These are phyloP conservation scores for Bipolaris sorokiniana DNA, from an alignment of 2,329 filamentous ascomycete species.

Conservation along the genomic window DNA sequence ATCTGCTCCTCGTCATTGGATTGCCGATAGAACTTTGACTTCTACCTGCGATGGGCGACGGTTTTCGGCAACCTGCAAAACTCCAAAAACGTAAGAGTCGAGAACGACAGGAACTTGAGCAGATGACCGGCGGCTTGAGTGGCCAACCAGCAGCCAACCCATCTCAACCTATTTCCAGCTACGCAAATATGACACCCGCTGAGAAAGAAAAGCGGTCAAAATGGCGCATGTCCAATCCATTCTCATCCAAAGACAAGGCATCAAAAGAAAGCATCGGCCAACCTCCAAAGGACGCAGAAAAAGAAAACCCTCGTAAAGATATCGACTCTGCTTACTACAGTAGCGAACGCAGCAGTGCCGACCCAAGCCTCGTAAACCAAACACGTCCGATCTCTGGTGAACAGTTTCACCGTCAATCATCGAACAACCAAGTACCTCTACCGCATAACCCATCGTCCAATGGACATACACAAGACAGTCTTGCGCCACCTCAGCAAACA, in stretches of 20 bases:
- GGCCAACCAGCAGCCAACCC: constrained; percentile 26
- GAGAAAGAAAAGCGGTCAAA: constrained; percentile 48
- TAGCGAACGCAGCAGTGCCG: constrained; percentile 41
- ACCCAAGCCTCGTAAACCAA: constrained; percentile 42
- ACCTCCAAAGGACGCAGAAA: constrained; percentile 18
- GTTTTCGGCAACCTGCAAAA: constrained; percentile 35
- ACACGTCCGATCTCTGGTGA: constrained; percentile 38
- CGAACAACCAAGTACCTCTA: constrained; percentile 24
- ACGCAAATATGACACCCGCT: constrained; percentile 25
- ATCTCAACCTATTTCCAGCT: constrained; percentile 24
- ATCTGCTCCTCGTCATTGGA: not conserved
- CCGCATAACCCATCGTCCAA: constrained; percentile 13
- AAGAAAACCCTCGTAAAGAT: constrained; percentile 22
- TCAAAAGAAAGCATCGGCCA: constrained; percentile 14
- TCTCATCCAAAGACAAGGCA: constrained; percentile 45
- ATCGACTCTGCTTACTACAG: constrained; percentile 45
- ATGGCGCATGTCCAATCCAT: constrained; percentile 46
- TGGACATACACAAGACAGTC: constrained; percentile 14
- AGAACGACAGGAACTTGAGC: constrained; percentile 36
- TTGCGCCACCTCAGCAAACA: constrained; percentile 23
- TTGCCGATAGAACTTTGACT: not conserved
- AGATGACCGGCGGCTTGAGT: constrained; percentile 28
- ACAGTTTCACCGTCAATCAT: constrained; percentile 26
- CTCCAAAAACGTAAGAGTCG: constrained; percentile 43
- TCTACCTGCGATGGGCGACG: constrained; percentile 26